Base-by-base conservation (phyloP, 1,284 basidiomycete genomes). In the Anthracocystis walkeri region DNA sequence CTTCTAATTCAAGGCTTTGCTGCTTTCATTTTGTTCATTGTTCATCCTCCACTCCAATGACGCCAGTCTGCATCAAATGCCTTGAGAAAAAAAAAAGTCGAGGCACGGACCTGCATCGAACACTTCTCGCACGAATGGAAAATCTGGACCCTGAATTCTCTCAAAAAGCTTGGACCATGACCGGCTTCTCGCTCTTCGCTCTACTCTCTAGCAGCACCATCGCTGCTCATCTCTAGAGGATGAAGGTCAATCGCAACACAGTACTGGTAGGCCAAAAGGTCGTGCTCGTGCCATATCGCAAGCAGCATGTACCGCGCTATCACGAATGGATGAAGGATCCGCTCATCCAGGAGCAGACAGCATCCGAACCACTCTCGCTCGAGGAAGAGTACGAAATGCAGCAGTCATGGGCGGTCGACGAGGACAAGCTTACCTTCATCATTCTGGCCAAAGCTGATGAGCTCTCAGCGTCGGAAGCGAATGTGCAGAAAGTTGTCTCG, bases 351-450 rank as follows among this genome's bases (percentile, higher is more conserved):
- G 89, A 90, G 70, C 87, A 92, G 35, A 98, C 94, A 0, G 94
- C 95, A 1, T 94, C 92, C 60, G 94, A 97, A 80, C 91, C 91
- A 7, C 88, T 98, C 41, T 90, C 89, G 0, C 86, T 95, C 11
- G 91, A 92, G 58, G 90, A 96, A 82, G 96, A 97, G 82, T 91
- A 92, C 74, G 91, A 92, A 21, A 97, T 98, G 95, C 95, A 97
- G 85, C 87, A 87, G 50, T 92, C 91, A 82, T 97, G 95, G 95
- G 91, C 91, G 75, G 82, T 89, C 3, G 95, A 97, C 83, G 89
- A 91, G 58, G 95, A 98, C 85, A 97, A 97, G 85, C 87, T 97
- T 23, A 97, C 95, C 0, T 96, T 97, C 85, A 96, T 97, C 86
- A 87, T 97, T 53, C 90, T 95, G 35, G 89, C 75, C 4, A 50